Conservation (phyloP, 2,329 filamentous ascomycete species). For the Epichloe aotearoae region DNA sequence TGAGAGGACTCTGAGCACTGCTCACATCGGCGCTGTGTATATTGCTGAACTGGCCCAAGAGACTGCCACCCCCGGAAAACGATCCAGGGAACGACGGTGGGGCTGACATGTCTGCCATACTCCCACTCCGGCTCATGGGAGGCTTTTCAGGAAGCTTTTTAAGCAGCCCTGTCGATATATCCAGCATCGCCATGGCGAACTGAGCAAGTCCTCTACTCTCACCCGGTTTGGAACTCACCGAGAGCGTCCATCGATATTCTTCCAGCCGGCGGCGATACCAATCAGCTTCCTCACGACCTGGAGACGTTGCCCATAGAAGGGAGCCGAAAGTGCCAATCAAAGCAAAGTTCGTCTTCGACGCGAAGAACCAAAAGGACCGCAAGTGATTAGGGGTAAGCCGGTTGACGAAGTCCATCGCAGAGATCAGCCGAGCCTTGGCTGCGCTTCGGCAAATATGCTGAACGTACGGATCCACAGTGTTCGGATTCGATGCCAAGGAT, state of each 20-base stretch:
- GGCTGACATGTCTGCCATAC: conserved; percentile 32
- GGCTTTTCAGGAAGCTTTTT: conserved; percentile 62
- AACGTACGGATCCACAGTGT: conserved; percentile 59
- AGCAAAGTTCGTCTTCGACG: conserved; percentile 81
- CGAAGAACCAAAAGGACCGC: conserved; percentile 86
- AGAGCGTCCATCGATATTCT: conserved; percentile 90
- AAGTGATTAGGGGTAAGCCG: conserved; percentile 76
- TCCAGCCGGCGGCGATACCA: conserved; percentile 78
- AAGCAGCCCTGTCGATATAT: conserved; percentile 55
- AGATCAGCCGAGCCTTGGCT: conserved; percentile 86
- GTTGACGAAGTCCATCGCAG: conserved; percentile 95
- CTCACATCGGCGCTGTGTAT: conserved; percentile 35
- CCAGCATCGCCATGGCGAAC: conserved; percentile 67
- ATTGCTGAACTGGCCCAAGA: conserved; percentile 29
- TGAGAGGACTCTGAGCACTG: conserved; percentile 36
- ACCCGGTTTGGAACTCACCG: conserved; percentile 65
- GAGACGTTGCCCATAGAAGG: conserved; percentile 77
- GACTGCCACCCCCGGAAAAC: conserved; percentile 19
- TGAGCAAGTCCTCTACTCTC: conserved; percentile 45
- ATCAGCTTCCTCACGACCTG: conserved; percentile 75
- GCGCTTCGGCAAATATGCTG: conserved; percentile 87
- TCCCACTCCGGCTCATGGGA: conserved; percentile 43
- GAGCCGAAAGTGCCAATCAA: conserved; percentile 90
- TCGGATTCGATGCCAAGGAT: conserved; percentile 41
- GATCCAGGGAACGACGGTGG: conserved; percentile 13